Base-by-base conservation (phyloP, 306 rosid genomes). In the Cucumis sativus region DNA sequence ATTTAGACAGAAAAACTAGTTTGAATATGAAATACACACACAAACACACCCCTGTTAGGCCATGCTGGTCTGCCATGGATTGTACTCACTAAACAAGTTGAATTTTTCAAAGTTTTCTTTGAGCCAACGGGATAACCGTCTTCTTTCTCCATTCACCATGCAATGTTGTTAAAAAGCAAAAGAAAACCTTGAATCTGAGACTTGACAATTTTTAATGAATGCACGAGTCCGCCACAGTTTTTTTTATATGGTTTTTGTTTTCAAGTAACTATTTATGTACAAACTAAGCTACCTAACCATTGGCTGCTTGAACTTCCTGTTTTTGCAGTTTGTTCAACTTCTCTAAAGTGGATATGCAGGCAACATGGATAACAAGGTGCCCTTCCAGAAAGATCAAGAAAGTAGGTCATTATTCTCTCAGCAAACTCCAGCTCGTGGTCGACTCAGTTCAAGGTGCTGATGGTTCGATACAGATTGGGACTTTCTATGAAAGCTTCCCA, bases 331-430 rank as follows among this genome's bases (percentile, higher is more conserved):
- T 87, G 93, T 67, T 87, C 91, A n/a, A 91, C 93, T 17, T 87
- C 96, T 43, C 83, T 87, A 79, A 91, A 87, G 75, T 82, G 93
- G 84, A 91, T 91, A 80, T 87, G 97, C 85, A 87, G 88, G 78
- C 91, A 89, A 77, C 91, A 89, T 67, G 93, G 30, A 89, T 89
- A 14, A 83, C 82, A 6, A 75, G 97, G 74, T 88, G 92, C 89
- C 92, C 92, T 15, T 88, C 97, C 8, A 74, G 91, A 74, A 91
- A 85, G 84, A 91, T 88, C 21, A 89, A 89, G 84, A 91, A 85
- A 61, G 92, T 89, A 1, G 88, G 91, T 0, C 97, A 86, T 81
- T 89, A 92, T 33, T 88, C 92, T 33, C 65, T 88, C 13, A 84
- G 84, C 82, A 89, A 89, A 77, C 89, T 89, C 69, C 92, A 89